phyloP scores from a whole-genome alignment of 2,329 filamentous ascomycete genomes.

The Bisporella sp. region DNA sequence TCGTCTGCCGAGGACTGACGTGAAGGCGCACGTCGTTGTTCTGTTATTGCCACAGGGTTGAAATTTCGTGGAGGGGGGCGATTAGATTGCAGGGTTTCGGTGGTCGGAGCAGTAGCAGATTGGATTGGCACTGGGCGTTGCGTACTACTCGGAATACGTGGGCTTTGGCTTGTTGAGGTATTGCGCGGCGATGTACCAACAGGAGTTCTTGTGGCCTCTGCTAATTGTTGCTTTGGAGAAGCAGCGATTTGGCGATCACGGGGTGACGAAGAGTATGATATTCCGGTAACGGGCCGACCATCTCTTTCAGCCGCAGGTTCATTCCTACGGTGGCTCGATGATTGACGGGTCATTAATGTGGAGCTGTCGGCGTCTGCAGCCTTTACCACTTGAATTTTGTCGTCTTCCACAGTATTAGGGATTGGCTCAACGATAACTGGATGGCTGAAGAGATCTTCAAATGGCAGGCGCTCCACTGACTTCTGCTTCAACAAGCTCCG shows the following conservation, averaged over 20 bases:
- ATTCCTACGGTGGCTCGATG: slow-evolving; percentile 16
- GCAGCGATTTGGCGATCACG: slow-evolving; percentile 13
- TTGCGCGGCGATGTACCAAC: slow-evolving; percentile 17
- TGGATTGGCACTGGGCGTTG: slow-evolving; percentile 16
- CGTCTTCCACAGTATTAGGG: slow-evolving; percentile 74
- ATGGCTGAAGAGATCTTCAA: slow-evolving; percentile 78
- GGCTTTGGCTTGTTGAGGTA: slow-evolving; percentile 11
- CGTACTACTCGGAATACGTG: not conserved
- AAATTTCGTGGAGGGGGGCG: slow-evolving; percentile 19
- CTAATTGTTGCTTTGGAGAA: slow-evolving; percentile 14
- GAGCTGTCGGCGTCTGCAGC: not conserved
- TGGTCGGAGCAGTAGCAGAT: slow-evolving; percentile 21
- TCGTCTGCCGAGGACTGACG: slow-evolving; percentile 19
- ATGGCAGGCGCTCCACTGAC: slow-evolving; percentile 77
- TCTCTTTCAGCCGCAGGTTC: slow-evolving; percentile 11
- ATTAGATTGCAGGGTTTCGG: slow-evolving; percentile 27
- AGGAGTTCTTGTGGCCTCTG: slow-evolving; percentile 12
- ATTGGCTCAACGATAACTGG: slow-evolving; percentile 67
- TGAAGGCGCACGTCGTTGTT: slow-evolving; percentile 7
- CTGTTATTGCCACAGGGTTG: slow-evolving; percentile 8
- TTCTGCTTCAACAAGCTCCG: slow-evolving; percentile 76
- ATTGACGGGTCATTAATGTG: slow-evolving; percentile 12
- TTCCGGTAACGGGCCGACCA: not conserved
- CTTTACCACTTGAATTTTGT: slow-evolving; percentile 38
- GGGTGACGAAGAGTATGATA: slow-evolving; percentile 20